Conservation (phyloP, 1,284 basidiomycete genomes). For the Ustilago bromivora region DNA sequence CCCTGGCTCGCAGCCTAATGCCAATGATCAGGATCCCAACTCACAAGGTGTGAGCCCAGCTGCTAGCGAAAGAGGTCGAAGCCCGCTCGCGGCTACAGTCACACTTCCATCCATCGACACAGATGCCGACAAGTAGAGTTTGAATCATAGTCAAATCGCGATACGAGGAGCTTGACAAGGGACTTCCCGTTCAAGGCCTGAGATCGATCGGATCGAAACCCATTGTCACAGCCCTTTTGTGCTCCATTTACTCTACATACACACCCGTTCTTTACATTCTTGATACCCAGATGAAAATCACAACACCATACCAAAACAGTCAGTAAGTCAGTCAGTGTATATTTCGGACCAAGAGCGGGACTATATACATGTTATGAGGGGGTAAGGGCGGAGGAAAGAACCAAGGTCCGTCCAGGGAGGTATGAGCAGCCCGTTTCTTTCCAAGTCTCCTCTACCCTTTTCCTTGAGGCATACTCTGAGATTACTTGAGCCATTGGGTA, state of each 20-base stretch:
- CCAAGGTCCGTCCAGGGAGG: no score
- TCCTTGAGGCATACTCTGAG: no score
- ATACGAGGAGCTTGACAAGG: neutral
- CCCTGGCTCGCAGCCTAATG: slow-evolving; percentile 6
- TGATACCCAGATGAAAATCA: slow-evolving; percentile 22
- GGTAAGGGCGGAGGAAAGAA: no score
- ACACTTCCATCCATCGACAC: neutral
- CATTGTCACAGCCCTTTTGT: no score
- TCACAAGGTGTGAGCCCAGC: slow-evolving; percentile 7
- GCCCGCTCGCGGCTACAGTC: slow-evolving; percentile 10
- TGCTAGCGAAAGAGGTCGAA: slow-evolving; percentile 2
- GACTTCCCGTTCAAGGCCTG: neutral
- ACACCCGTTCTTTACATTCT: neutral
- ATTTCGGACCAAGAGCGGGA: neutral
- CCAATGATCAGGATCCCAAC: neutral
- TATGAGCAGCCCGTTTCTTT: no score
- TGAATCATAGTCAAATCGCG: neutral
- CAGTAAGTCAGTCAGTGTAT: no score
- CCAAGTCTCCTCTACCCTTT: no score
- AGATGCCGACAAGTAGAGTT: neutral
- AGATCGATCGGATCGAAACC: neutral
- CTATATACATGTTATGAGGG: no score
- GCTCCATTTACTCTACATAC: no score
- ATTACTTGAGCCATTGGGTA: no score
- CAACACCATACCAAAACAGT: neutral